phyloP scores from a whole-genome alignment of 2,329 filamentous ascomycete species.

The Diatrype stigma region DNA sequence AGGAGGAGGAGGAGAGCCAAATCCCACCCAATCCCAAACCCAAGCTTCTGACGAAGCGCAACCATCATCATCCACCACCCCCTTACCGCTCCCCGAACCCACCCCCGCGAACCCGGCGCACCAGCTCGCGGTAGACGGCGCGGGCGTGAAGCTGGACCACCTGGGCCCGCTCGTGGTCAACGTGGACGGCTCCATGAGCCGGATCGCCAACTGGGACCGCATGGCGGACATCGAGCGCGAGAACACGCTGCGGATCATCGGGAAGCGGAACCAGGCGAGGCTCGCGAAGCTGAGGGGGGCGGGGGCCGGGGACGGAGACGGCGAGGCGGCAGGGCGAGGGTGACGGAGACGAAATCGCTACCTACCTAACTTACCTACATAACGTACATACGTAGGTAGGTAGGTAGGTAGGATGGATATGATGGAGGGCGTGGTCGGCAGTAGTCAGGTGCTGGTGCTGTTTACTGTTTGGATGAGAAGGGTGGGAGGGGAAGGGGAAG shows the following conservation, averaged over 20 bases:
- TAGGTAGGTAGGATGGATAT: too few relatives aligned
- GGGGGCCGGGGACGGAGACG: constrained; percentile 6
- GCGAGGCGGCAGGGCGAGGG: not conserved
- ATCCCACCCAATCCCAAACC: too few relatives aligned
- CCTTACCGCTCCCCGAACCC: constrained; percentile 18
- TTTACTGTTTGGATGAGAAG: too few relatives aligned
- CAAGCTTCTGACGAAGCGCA: constrained; percentile 1
- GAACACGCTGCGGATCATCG: constrained; percentile 63
- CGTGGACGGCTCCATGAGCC: constrained; percentile 64
- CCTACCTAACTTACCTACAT: not conserved
- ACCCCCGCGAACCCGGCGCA: not conserved
- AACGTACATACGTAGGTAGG: too few relatives aligned
- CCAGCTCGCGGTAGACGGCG: constrained; percentile 30
- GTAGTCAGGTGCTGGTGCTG: too few relatives aligned
- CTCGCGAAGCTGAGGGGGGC: constrained; percentile 47
- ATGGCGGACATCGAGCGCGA: constrained; percentile 66
- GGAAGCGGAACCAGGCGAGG: constrained; percentile 63
- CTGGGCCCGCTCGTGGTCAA: constrained; percentile 73
- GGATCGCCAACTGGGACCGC: constrained; percentile 68
- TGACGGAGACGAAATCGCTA: not conserved
- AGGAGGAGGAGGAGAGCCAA: too few relatives aligned
- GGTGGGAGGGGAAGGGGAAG: too few relatives aligned
- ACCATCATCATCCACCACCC: not conserved
- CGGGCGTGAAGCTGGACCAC: constrained; percentile 57
- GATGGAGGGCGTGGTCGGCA: too few relatives aligned